Base-by-base conservation (phyloP, 2,329 filamentous ascomycete species). In the Trichothecium roseum region DNA sequence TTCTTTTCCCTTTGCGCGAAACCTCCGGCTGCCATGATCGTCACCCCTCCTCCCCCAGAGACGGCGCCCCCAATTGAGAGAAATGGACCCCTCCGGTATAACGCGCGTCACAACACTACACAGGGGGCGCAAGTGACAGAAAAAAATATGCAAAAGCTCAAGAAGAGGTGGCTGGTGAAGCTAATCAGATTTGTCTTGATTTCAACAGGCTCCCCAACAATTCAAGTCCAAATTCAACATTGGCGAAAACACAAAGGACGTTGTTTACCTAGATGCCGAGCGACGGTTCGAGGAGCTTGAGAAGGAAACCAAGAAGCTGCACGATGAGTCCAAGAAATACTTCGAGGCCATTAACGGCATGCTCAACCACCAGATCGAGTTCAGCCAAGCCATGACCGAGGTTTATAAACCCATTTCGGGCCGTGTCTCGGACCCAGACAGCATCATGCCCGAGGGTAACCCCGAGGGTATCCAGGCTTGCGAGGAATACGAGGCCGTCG, bases 321-420 rank as follows among this genome's bases (percentile, higher is more conserved):
- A 96, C 63, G 86, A 94, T 66, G 89, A 96, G 62, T 94, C 86
- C 38, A 84, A 88, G 60, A 95, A 94, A 65, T 98, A 98, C 62
- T 95, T 94, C 51, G 80, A 94, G 36, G 85, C 91, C 55, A 95
- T 98, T 65, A 95, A 96, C 64, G 84, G 83, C 69, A 98, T 98
- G 91, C 74, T 98, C 51, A 76, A 69, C 54, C 88, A 96, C 63
- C 91, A 98, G 66, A 96, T 98, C 62, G 89, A 94, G 57, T 98
- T 98, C 66, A 94, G 89, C 49, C 78, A 94, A 63, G 85, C 88
- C 46, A 89, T 94, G 68, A 81, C 83, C 44, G 91, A 98, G 60
- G 82, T 98, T 51, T 98, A 98, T 71, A 94, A 94, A 58, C 91
- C 91, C 47, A 98, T 98, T 50, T 95, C 89, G 37, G 91, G 91